Base-by-base conservation (phyloP, 768 basidiomycete species). In the Calvatia gigantea region DNA sequence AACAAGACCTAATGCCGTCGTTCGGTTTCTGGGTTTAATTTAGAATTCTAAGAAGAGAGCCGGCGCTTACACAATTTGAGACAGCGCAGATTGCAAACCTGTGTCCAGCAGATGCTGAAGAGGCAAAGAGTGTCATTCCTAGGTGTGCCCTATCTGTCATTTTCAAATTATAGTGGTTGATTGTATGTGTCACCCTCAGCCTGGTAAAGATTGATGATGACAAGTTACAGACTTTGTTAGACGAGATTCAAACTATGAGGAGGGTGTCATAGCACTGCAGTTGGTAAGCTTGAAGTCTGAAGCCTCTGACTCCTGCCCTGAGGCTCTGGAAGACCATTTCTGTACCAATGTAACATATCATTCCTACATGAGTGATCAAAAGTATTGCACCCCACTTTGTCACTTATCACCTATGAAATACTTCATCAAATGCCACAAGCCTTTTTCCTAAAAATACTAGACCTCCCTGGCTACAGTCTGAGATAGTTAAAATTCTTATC, bases 31-130 rank as follows among this genome's bases (percentile, higher is more conserved):
- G 43, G 29, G 44, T 4, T 46, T n/a, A 9, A 32, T 37, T 27
- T 60, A 93, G 91, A 65, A 90, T 89, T 1, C 72, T 95, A 6
- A 81, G 88, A 48, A 77, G 91, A 60, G 91, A 94, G 64, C 82
- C 86, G 0, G 84, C 84, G 2, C 67, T 96, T 35, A 91, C 91
- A 2, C 90, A 91, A 64, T 95, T 94, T 61, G 94, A 96, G 74
- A 89, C 89, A 3, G 92, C 93, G 2, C 94, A 96, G 66, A 89
- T 96, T 51, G 91, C 91, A 14, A 96, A 96, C 64, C 70, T 96
- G 52, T 93, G 91, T 65, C 94, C 94, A 12, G 89, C 85, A 37
- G 85, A 86, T 56, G 81, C 90, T 3, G 94, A 96, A 61, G 94
- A 96, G 69, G 89, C 93, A 25, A 95, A 94, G 75, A 93, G 93